phyloP scores from a whole-genome alignment of 2,329 filamentous ascomycete species.

The Aphanoascus verrucosus region DNA sequence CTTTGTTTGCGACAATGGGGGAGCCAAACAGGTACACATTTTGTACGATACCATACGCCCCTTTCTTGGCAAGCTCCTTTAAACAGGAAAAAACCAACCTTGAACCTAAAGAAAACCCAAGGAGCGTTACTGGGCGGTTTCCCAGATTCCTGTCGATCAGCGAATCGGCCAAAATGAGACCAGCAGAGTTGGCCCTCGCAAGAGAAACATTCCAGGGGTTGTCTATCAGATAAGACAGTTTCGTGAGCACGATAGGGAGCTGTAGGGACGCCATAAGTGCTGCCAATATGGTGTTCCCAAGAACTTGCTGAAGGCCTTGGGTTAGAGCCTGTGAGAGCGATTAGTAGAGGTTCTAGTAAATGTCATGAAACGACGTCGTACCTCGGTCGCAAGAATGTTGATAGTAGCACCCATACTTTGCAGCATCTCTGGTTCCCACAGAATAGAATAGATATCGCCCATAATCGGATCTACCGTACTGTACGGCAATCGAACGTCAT shows the following conservation, averaged over 20 bases:
- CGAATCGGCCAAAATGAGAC: conserved; percentile 87
- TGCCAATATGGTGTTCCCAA: conserved; percentile 79
- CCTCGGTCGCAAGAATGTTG: conserved; percentile 94
- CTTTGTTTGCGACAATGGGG: conserved; percentile 79
- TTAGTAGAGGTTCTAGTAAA: neutral
- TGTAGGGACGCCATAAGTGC: conserved; percentile 87
- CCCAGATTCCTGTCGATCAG: conserved; percentile 85
- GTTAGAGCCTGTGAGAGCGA: conserved; percentile 63
- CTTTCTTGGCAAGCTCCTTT: conserved; percentile 71
- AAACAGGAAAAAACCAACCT: conserved; percentile 88
- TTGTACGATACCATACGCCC: conserved; percentile 77
- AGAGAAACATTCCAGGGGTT: conserved; percentile 98
- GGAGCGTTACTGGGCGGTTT: conserved; percentile 78
- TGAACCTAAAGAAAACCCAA: conserved; percentile 87
- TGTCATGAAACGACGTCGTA: conserved; percentile 33
- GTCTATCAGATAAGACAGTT: conserved; percentile 91
- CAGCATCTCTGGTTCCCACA: conserved; percentile 98
- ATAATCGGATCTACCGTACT: conserved; percentile 95
- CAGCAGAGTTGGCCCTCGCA: conserved; percentile 76
- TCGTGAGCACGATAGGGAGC: conserved; percentile 83
- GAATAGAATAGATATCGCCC: conserved; percentile 93
- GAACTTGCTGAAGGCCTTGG: conserved; percentile 87
- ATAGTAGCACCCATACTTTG: conserved; percentile 97
- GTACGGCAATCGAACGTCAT: conserved; percentile 89
- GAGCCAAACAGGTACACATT: conserved; percentile 94